These are phyloP conservation scores for Hypoxylon sp. DNA, from an alignment of 2,329 filamentous ascomycete genomes.

Conservation along the genomic window DNA sequence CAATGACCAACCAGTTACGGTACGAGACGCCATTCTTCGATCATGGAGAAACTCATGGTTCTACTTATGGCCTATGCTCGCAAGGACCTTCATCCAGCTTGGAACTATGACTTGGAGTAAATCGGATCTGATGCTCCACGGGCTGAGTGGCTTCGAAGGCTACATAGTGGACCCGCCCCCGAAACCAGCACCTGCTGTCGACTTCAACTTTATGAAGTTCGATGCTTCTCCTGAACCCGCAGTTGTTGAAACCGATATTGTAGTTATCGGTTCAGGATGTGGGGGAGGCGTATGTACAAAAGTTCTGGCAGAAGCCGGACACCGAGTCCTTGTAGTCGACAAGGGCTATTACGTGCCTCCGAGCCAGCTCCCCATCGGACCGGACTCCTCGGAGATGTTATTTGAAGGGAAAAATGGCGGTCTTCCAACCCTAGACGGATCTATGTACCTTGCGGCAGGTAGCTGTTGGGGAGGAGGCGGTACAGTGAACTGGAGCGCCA, in stretches of 20 bases:
- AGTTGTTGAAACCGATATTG: conserved; percentile 81
- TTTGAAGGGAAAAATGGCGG: conserved; percentile 79
- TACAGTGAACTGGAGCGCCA: conserved; percentile 86
- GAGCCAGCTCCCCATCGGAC: conserved; percentile 80
- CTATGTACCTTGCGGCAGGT: conserved; percentile 76
- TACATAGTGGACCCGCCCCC: conserved; percentile 64
- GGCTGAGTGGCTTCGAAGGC: conserved; percentile 71
- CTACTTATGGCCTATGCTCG: conserved; percentile 67
- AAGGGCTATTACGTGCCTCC: conserved; percentile 84
- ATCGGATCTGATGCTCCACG: conserved; percentile 68
- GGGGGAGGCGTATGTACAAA: conserved; percentile 87
- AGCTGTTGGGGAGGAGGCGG: conserved; percentile 88
- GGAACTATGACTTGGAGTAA: conserved; percentile 66
- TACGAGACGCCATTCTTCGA: conserved; percentile 74
- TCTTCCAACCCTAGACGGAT: conserved; percentile 69
- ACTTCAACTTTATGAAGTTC: conserved; percentile 75
- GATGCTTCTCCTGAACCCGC: conserved; percentile 62
- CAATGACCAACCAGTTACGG: conserved; percentile 70
- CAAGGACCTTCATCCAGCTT: conserved; percentile 70
- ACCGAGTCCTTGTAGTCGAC: conserved; percentile 81
- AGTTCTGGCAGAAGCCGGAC: conserved; percentile 77
- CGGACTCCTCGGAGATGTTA: conserved; percentile 70
- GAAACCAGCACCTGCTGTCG: conserved; percentile 63
- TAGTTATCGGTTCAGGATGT: conserved; percentile 89
- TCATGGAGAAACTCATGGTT: conserved; percentile 73